Evolutionary conservation across 2,329 filamentous ascomycete genomes (phyloP), one percentile per base, ranked within the genome.

Genomic region (Arthrobotrys sinensis): DNA sequence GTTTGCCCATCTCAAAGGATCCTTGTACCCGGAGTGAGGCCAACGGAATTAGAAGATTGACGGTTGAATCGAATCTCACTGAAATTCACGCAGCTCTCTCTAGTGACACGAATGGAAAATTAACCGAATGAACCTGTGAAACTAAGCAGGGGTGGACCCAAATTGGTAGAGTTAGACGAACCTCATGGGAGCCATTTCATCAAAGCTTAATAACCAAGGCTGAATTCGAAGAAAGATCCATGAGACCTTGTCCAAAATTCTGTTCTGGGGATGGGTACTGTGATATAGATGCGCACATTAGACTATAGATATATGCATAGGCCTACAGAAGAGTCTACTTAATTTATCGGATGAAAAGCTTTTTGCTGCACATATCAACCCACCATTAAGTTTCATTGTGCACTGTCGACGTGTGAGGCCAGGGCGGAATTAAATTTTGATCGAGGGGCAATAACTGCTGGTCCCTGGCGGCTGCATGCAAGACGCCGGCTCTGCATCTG

Each of bases 81-180:
- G 28, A 69, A 66, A 73, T 66, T 73, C 69, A 73, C 69, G 48
- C 69, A 73, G 46, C 45, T 55, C 5, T 34, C 45, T 28, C 24
- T 28, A 19, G 45, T 36, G 21, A 45, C 32, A 19, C 53, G 53
- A 75, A 46, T 62, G 28, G 46, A 75, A 75, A 66, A 50, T 75
- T 75, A 67, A 55, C 70, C 70, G 70, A 75, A 67, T 36, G 40
- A 50, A 52, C 16, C 46, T 65, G 52, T 75, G 70, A 38, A 67
- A 75, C 70, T 64, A 45, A n/a, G 32, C 70, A 67, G 43, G 70
- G 63, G 64, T 68, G 45, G 14, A 62, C 70, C 45, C 63, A 68
- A 75, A 52, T 38, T 32, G 63, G 70, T 24, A 75, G 52, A 75
- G 48, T 75, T 75, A 75, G 63, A 75, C 70, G 70, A 75, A 75